Evolutionary conservation across 805 yeast species (phyloP), one percentile per base, ranked within the genome.

Genomic region (Crinitomyces ghanaensis): DNA sequence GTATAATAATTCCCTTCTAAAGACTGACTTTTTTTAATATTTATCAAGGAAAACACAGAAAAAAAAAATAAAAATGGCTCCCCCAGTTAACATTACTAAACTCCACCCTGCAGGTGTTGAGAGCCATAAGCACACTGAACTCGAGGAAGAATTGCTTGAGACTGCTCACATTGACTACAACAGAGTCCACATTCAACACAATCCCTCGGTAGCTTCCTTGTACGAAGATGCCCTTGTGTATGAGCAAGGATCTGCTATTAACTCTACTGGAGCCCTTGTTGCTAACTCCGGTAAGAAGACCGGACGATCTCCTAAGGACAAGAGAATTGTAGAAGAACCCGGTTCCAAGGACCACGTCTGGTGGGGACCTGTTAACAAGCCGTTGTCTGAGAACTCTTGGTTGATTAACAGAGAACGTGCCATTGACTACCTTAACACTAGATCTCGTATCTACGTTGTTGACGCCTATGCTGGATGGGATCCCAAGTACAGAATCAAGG

Each of bases 401-500:
- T 73, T 74, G 50, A 85, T 88, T 51, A 82, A 93, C 59, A 79
- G 93, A 59, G 88, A 88, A 49, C 82, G 98, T 65, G 97, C 98
- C 33, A 72, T 86, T 46, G 98, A 88, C 63, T 88, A 86, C 67
- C 72, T 88, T 59, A 81, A 94, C 70, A 88, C 97, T 36, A 80
- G 95, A 64, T 86, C 80, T 50, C 84, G 85, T 59, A 75, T 91
- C 51, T 88, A 80, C 62, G 86, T 88, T 43, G 85, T 88, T 45
- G 98, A 88, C 56, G 97, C 97, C 8, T 88, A 61, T 57, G 98
- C 97, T 30, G 98, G 98, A 46, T 88, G 98, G 98, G 98, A 88
- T 60, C 95, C 96, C 54, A 77, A 83, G 54, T 88, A 88, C 74
- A 75, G 97, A 66, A 74, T 86, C 59, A 88, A 88, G 68, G 93